Conservation (phyloP, 2,329 filamentous ascomycete genomes). For the Ceratocystis diversiconidia region DNA sequence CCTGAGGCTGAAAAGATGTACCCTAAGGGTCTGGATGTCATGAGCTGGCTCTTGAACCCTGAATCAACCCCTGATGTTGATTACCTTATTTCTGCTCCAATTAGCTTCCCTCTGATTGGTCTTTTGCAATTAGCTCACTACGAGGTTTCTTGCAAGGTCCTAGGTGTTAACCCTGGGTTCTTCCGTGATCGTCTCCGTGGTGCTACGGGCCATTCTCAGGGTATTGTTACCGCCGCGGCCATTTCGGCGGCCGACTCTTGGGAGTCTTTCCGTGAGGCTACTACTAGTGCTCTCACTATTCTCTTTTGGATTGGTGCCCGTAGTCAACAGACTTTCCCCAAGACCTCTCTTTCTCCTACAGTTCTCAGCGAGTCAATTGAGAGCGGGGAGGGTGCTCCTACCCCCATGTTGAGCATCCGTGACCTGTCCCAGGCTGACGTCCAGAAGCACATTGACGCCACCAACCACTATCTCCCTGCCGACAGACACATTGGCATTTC, state of each 20-base stretch:
- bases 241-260: conserved; percentile 84
- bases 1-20: conserved; percentile 88
- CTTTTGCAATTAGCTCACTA: conserved; percentile 94
- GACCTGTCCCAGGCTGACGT: conserved; percentile 79
- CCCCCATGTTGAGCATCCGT: conserved; percentile 94
- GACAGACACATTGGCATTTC: conserved; percentile 93
- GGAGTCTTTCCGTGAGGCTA: conserved; percentile 75
- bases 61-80: conserved; percentile 87
- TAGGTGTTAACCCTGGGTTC: conserved; percentile 79
- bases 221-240: conserved; percentile 81
- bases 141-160: conserved; percentile 78
- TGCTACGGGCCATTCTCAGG: conserved; percentile 91
- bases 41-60: conserved; percentile 79
- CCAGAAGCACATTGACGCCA: conserved; percentile 91
- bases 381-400: conserved; percentile 86
- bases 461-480: conserved; percentile 85
- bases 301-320: conserved; percentile 98
- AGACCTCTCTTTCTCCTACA: conserved; percentile 80
- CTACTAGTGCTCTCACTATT: conserved; percentile 70
- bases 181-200: conserved; percentile 73
- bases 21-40: conserved; percentile 87
- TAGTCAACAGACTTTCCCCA: conserved; percentile 92
- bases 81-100: conserved; percentile 85
- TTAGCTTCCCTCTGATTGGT: conserved; percentile 92
- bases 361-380: conserved; percentile 88